Evolutionary conservation across 306 rosid species (phyloP).

Genomic region (Trifolium fragiferum): DNA sequence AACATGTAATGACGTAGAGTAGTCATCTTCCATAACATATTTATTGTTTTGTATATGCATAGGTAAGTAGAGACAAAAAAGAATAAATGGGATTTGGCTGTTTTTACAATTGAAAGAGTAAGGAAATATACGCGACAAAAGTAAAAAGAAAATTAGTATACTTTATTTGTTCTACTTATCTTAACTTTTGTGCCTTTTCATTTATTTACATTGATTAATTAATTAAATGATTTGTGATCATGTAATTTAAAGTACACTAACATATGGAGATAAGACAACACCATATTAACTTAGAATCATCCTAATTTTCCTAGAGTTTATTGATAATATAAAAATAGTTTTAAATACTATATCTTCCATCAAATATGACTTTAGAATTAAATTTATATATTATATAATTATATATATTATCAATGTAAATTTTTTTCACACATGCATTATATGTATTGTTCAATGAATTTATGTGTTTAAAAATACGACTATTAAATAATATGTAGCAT

Average conservation of each 20-base stretch:
- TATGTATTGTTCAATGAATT: too few relatives aligned
- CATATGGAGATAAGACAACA: neutral
- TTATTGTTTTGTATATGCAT: conserved; percentile 9
- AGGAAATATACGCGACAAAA: conserved; percentile 1
- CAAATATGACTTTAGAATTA: neutral
- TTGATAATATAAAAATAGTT: neutral
- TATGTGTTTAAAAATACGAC: too few relatives aligned
- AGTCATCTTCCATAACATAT: conserved; percentile 3
- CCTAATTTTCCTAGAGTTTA: neutral
- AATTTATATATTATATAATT: too few relatives aligned
- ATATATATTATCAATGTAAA: too few relatives aligned
- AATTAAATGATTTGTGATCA: neutral
- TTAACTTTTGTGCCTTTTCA: conserved; percentile 20
- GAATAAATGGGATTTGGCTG: neutral
- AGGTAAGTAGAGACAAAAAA: neutral
- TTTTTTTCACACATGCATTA: too few relatives aligned
- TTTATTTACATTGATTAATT: neutral
- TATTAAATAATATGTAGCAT: too few relatives aligned
- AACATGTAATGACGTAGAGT: too few relatives aligned
- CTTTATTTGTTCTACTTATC: conserved; percentile 5
- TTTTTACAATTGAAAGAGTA: conserved; percentile 22
- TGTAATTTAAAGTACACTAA: neutral
- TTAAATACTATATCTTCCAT: neutral
- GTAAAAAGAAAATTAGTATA: neutral
- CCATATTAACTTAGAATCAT: neutral